Evolutionary conservation across 164 flowering plant species (phyloP).

Genomic region (Chimonanthus praecox): DNA sequence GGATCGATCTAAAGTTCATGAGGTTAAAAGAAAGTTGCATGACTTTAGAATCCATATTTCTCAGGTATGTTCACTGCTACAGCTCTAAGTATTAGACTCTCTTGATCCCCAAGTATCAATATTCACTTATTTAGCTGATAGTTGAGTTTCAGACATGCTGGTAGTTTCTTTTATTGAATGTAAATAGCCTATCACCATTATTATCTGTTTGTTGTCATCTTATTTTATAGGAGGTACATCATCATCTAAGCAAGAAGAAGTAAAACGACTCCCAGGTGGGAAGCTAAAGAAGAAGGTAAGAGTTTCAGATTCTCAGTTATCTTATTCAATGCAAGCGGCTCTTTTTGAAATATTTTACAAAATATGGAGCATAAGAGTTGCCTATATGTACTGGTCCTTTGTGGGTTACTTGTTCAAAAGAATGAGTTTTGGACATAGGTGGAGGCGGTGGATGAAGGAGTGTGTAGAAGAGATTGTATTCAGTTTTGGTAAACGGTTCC

Average conservation of each 20-base stretch:
- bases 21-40: not conserved
- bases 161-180: not conserved
- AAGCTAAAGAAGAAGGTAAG: conserved; percentile 86
- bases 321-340: no score
- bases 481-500: no score
- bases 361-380: no score
- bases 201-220: not conserved
- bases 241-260: conserved; percentile 72
- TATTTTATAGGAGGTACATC: conserved; percentile 41
- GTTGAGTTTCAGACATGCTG: not conserved
- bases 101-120: not conserved
- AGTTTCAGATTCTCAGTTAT: not conserved
- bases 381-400: no score
- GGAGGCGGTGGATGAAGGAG: no score
- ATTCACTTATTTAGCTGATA: not conserved
- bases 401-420: no score
- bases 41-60: not conserved
- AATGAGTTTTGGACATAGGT: no score
- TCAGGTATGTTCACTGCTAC: not conserved
- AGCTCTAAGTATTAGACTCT: not conserved
- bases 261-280: conserved; percentile 96
- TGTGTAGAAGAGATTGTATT: no score
- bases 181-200: not conserved
- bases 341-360: no score
- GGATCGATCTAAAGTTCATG: not conserved